phyloP scores from a whole-genome alignment of 768 basidiomycete genomes.

The Tricholoma furcatifolium region DNA sequence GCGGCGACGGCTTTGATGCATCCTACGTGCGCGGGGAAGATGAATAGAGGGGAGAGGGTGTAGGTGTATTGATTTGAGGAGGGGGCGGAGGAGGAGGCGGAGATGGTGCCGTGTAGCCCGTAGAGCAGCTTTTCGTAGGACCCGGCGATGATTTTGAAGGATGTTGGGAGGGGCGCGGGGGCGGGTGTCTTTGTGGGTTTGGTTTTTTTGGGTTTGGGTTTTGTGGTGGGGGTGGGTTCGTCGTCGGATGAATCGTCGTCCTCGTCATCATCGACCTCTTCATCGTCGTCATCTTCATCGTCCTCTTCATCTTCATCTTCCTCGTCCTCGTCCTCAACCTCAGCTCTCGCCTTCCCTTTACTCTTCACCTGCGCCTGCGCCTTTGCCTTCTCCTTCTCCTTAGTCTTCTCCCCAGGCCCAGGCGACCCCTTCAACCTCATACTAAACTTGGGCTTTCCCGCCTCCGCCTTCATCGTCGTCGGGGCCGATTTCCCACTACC shows the following conservation, averaged over 20 bases:
- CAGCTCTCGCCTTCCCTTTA: constrained; percentile 1
- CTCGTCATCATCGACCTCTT: not conserved
- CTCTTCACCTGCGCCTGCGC: not conserved
- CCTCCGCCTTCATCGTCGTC: not conserved
- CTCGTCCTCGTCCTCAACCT: constrained; percentile 2
- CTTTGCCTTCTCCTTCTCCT: not conserved
- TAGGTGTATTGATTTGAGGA: constrained; percentile 3
- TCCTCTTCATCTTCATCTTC: constrained; percentile 1
- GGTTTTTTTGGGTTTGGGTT: constrained; percentile 18
- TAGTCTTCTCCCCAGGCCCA: not conserved
- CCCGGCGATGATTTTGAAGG: constrained; percentile 87
- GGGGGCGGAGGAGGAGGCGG: constrained; percentile 3
- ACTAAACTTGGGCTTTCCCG: constrained; percentile 8
- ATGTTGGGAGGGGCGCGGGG: constrained; percentile 39
- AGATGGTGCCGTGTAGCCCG: constrained; percentile 71
- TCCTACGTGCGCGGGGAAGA: constrained; percentile 95
- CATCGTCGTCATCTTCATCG: not conserved
- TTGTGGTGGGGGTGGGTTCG: constrained; percentile 5
- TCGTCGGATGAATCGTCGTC: not conserved
- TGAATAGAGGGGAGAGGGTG: constrained; percentile 78
- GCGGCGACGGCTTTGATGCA: constrained; percentile 90
- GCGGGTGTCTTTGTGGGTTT: constrained; percentile 7
- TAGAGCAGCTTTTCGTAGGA: constrained; percentile 97
- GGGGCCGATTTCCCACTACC: not conserved
- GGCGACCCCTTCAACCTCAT: constrained; percentile 1